A percentile compares a stretch with the other conserved stretches of the same genome.
phyloP scores from a whole-genome alignment of 495 filamentous ascomycete species.

The Arthonia radiata region DNA sequence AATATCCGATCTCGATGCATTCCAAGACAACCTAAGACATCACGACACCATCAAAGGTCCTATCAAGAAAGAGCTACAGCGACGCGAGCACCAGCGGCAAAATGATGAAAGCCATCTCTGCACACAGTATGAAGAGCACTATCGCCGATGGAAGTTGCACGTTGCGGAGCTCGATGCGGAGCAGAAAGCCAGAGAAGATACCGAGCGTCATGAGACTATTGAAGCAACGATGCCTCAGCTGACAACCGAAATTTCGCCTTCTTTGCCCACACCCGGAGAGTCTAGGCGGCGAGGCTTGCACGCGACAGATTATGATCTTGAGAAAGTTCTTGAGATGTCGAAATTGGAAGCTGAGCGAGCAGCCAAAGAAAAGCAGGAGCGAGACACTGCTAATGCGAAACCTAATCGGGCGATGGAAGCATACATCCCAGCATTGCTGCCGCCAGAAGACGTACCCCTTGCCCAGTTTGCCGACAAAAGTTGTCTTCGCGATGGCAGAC shows the following conservation, averaged over 20 bases:
- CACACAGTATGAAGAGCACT: constrained; percentile 19
- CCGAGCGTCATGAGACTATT: constrained; percentile 14
- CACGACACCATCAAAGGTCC: constrained; percentile 13
- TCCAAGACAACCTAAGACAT: constrained; percentile 17
- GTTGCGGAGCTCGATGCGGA: constrained; percentile 35
- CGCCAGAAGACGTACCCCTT: constrained; percentile 9
- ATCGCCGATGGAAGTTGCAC: constrained; percentile 22
- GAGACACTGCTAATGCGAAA: constrained; percentile 36
- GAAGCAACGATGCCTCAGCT: constrained; percentile 10
- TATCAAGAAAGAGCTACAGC: constrained; percentile 4
- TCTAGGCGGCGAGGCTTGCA: constrained; percentile 35
- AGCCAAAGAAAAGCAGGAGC: constrained; percentile 40
- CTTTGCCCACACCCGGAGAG: constrained; percentile 11
- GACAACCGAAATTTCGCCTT: constrained; percentile 1
- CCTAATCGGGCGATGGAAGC: constrained; percentile 68
- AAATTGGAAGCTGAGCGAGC: constrained; percentile 52
- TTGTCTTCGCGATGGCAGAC: constrained; percentile 37
- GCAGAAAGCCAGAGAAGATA: constrained; percentile 25
- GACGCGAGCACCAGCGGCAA: constrained; percentile 3
- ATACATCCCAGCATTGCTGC: constrained; percentile 52
- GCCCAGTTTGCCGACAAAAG: constrained; percentile 43
- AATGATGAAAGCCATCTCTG: constrained; percentile 11
- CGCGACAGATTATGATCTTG: constrained; percentile 51
- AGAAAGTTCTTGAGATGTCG: constrained; percentile 52
- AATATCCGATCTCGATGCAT: constrained; percentile 23